Conservation (phyloP, 208 protist genomes). For the Trichomonas tenax region DNA sequence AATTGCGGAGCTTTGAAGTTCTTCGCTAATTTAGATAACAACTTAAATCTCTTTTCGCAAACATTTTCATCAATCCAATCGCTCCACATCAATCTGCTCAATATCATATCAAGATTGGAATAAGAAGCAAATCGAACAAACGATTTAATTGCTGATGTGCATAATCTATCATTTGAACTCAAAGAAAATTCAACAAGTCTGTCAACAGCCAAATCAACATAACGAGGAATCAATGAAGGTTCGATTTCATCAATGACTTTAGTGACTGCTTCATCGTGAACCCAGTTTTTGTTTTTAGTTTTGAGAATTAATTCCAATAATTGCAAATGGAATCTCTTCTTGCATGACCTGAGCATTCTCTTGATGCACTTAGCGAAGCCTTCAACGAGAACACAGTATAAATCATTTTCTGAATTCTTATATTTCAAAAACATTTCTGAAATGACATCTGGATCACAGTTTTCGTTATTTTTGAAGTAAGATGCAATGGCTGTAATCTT, state of each 20-base stretch:
- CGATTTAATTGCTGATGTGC: neutral
- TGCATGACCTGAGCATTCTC: neutral
- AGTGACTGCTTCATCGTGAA: neutral
- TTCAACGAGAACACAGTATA: neutral
- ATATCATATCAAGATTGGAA: neutral
- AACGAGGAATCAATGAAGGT: neutral
- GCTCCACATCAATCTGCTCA: neutral
- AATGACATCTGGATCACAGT: neutral
- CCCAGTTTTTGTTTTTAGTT: slow-evolving; percentile 1
- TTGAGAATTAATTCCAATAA: neutral
- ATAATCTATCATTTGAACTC: neutral
- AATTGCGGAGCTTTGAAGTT: neutral
- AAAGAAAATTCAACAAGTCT: neutral
- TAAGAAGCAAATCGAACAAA: neutral
- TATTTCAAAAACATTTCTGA: neutral
- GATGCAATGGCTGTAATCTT: neutral
- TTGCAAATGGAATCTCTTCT: neutral
- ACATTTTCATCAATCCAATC: neutral
- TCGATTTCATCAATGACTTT: neutral
- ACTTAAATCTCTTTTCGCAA: neutral
- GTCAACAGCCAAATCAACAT: neutral
- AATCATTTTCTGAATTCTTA: neutral
- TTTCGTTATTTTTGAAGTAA: neutral
- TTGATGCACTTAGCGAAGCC: neutral
- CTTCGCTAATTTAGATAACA: neutral